Evolutionary conservation across 495 filamentous ascomycete genomes (phyloP).

Genomic region (Penicillium taxi): DNA sequence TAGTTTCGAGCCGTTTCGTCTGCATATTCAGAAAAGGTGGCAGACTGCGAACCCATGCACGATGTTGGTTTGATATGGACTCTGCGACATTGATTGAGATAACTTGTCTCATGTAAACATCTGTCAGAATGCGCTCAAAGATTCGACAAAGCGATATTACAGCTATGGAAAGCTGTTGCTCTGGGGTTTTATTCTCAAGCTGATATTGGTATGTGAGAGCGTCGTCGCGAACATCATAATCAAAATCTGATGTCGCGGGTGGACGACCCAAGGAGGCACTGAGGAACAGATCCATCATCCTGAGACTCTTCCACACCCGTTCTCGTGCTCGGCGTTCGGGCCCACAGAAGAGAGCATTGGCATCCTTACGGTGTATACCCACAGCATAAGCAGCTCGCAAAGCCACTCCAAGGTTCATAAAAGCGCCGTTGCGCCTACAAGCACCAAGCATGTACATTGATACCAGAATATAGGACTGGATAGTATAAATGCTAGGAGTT

Average conservation of each 20-base stretch:
- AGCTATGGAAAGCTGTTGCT: conserved; percentile 29
- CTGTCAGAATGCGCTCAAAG: conserved; percentile 58
- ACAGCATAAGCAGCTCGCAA: conserved; percentile 52
- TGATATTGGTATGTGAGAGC: conserved; percentile 9
- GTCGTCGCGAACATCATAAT: conserved; percentile 44
- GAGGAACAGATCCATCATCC: conserved; percentile 53
- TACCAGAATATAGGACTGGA: conserved; percentile 51
- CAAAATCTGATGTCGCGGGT: conserved; percentile 51
- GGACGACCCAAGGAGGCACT: conserved; percentile 53
- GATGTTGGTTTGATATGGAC: conserved; percentile 54
- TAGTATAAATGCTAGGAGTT: conserved; percentile 48
- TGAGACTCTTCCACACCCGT: conserved; percentile 53
- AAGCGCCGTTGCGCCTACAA: conserved; percentile 54
- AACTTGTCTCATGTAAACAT: conserved; percentile 61
- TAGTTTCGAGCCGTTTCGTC: conserved; percentile 29
- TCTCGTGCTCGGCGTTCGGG: conserved; percentile 45
- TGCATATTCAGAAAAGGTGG: conserved; percentile 28
- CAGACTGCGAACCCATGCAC: conserved; percentile 31
- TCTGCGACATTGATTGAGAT: conserved; percentile 60
- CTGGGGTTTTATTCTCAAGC: conserved; percentile 16
- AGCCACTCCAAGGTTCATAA: conserved; percentile 48
- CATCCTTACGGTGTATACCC: conserved; percentile 53
- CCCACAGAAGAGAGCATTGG: conserved; percentile 49
- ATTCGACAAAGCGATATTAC: conserved; percentile 46
- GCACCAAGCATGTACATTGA: conserved; percentile 55